Percentiles rank a stretch among this genome's conserved stretches.
Evolutionary conservation across 2,329 filamentous ascomycete species (phyloP).

Genomic region (Sporothrix brunneoviolacea): DNA sequence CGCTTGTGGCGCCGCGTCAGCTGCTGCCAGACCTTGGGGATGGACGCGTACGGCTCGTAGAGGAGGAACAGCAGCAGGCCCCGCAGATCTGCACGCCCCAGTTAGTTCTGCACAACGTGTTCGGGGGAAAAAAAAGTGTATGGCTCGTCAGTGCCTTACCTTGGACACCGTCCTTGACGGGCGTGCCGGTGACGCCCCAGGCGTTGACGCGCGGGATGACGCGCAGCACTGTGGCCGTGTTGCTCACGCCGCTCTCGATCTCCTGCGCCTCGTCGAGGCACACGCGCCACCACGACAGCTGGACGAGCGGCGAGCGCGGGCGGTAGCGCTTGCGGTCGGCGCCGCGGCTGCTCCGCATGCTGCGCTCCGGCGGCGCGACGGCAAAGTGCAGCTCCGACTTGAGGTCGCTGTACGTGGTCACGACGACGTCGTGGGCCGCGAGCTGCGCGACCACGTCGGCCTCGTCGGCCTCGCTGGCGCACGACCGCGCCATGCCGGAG

Average conservation of each 20-base stretch:
- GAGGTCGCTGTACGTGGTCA: conserved; percentile 65
- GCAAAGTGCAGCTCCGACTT: conserved; percentile 75
- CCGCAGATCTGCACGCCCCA: conserved; percentile 53
- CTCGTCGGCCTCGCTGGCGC: conserved; percentile 33
- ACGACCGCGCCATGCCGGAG: conserved; percentile 35
- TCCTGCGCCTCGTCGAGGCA: conserved; percentile 79
- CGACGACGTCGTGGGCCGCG: conserved; percentile 48
- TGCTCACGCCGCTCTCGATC: conserved; percentile 81
- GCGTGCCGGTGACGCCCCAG: conserved; percentile 90
- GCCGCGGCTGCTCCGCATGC: conserved; percentile 45
- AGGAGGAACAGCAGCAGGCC: conserved; percentile 76
- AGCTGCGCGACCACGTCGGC: conserved; percentile 38
- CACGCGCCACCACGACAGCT: conserved; percentile 83
- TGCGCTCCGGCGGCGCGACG: conserved; percentile 60
- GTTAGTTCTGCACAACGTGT: too few species aligned
- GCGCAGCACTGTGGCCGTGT: conserved; percentile 73
- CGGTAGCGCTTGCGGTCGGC: conserved; percentile 51
- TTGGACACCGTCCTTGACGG: conserved; percentile 59
- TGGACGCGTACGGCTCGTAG: conserved; percentile 67
- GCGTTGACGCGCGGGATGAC: conserved; percentile 77
- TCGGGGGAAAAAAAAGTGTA: too few species aligned
- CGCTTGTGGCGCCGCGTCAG: conserved; percentile 55
- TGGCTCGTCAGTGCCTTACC: conserved; percentile 19
- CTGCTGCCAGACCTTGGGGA: conserved; percentile 58
- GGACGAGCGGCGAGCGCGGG: conserved; percentile 67